Base-by-base conservation (phyloP, 306 rosid species). In the Gleditsia sinensis region DNA sequence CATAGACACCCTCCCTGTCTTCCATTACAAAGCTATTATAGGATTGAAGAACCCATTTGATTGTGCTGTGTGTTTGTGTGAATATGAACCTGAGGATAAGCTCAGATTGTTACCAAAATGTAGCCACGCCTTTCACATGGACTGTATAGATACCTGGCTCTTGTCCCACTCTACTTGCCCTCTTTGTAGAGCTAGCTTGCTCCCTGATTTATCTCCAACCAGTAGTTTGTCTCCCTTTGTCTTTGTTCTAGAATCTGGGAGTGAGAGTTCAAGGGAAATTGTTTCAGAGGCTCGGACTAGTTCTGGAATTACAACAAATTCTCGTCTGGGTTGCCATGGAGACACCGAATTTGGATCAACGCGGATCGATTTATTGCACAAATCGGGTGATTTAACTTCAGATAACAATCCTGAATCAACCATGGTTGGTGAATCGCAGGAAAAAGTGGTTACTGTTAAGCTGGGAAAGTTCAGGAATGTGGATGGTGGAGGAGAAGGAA, bases 101-200 rank as follows among this genome's bases (percentile, higher is more conserved):
- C 99, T 95, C 46, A 87, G 99, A 16, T 83, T 95, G 78, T 67
- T 95, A 65, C 98, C 99, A 4, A 90, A 86, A 87, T 95, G 99
- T 45, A 90, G 97, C 81, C 99, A 95, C 69, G 98, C 97, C 13
- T 95, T 95, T 78, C 99, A 95, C 84, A 83, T 83, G 83, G 96
- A 90, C 55, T 94, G 97, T 51, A 94, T 94, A 45, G 99, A 94
- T 50, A 92, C 97, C 0, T 95, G 99, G 99, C 96, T 95, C 19
- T 73, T 95, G 76, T 95, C 98, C 33, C 98, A 95, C 74, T 95
- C 97, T 51, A 95, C 97, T 67, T 95, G 99, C 76, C 99, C 99
- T 68, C 79, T 95, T 30, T 95, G 99, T 69, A 79, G 99, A 89
- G 89, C 88, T 17, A 79, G 64, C 72, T 81, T 95, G 80, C 83